Percentiles rank a stretch among this genome's conserved stretches.
These are phyloP conservation scores for Colletotrichum phormii DNA, from an alignment of 2,329 filamentous ascomycete species.

Conservation along the genomic window DNA sequence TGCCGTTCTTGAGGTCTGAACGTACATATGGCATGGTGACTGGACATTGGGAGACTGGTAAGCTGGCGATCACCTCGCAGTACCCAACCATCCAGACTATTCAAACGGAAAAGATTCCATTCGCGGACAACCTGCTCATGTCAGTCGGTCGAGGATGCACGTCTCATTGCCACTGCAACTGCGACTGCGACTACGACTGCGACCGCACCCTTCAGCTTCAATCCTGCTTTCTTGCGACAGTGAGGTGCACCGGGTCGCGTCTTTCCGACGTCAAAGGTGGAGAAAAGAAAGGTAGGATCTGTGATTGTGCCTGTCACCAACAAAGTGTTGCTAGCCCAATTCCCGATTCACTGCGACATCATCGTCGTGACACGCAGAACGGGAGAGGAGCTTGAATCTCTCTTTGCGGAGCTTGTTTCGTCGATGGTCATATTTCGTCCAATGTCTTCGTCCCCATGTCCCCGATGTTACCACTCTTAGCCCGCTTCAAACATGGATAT, in stretches of 20 bases:
- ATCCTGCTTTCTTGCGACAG: constrained; percentile 1
- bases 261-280: background rate
- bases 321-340: background rate
- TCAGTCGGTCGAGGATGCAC: background rate
- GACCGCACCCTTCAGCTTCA: background rate
- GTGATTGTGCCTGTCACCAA: background rate
- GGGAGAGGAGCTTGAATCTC: constrained; percentile 1
- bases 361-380: constrained; percentile 5
- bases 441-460: constrained; percentile 12
- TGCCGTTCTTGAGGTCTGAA: background rate
- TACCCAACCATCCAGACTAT: background rate
- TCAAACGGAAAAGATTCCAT: background rate
- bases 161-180: background rate
- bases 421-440: constrained; percentile 28
- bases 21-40: background rate
- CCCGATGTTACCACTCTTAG: constrained; percentile 26
- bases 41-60: background rate
- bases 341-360: background rate
- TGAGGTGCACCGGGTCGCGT: background rate
- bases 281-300: background rate
- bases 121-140: background rate
- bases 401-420: constrained; percentile 26
- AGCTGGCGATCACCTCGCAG: background rate
- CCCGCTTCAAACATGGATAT: constrained; percentile 32
- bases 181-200: too few relatives aligned